These are phyloP conservation scores for Tetraselmis chui DNA, from an alignment of 139 green algal species.

Conservation along the genomic window DNA sequence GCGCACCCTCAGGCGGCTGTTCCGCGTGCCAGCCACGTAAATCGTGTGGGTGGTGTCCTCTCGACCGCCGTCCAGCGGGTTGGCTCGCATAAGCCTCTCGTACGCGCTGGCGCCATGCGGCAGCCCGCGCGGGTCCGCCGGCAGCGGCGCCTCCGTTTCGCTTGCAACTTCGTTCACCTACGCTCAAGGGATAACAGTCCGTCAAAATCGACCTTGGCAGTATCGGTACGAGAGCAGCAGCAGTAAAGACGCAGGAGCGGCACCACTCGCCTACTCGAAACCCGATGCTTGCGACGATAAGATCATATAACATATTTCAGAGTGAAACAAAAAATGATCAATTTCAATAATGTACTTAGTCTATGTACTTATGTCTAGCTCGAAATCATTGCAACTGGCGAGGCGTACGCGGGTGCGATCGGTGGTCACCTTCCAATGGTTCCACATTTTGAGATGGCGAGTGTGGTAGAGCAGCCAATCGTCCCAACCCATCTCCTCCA, in stretches of 20 bases:
- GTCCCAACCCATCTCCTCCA: background rate
- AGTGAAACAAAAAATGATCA: too few species aligned
- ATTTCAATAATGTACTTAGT: too few species aligned
- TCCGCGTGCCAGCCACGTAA: background rate
- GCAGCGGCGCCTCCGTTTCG: background rate
- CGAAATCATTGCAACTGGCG: too few species aligned
- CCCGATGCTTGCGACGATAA: too few species aligned
- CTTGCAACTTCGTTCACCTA: background rate
- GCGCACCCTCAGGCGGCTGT: background rate
- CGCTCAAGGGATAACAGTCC: too few species aligned
- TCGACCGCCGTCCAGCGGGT: background rate
- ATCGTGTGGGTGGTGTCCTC: background rate
- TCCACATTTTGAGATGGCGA: slow-evolving; percentile 6
- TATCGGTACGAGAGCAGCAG: too few species aligned
- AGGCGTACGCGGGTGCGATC: too few species aligned
- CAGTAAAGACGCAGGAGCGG: too few species aligned
- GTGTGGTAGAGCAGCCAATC: background rate
- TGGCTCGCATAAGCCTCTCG: background rate
- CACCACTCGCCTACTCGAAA: too few species aligned
- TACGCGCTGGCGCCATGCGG: background rate
- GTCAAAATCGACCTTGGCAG: too few species aligned
- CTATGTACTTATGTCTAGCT: too few species aligned
- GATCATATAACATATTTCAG: too few species aligned
- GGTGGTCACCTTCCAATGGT: slow-evolving; percentile 42
- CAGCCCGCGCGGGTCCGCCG: background rate